Evolutionary conservation across 2,329 filamentous ascomycete species (phyloP).

Genomic region (Ophiocordyceps robertsii): DNA sequence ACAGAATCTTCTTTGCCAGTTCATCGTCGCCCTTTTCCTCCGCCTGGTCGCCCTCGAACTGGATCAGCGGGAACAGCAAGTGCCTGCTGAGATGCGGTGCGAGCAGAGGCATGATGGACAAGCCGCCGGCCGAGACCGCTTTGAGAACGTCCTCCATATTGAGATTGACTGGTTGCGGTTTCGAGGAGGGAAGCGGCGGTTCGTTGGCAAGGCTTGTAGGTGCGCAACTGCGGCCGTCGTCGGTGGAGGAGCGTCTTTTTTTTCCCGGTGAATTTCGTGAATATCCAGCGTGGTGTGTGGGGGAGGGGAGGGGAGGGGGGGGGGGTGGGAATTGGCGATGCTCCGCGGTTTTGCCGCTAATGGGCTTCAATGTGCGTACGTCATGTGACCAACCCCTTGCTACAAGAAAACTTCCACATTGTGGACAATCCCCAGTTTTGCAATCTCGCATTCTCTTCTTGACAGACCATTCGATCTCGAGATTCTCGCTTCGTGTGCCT

Average conservation of each 20-base stretch:
- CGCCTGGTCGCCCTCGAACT: constrained; percentile 75
- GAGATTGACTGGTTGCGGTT: constrained; percentile 3
- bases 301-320: no score
- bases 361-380: constrained; percentile 1
- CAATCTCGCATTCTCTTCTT: no score
- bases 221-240: not conserved
- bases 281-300: constrained; percentile 21
- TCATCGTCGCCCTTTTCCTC: constrained; percentile 53
- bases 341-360: constrained; percentile 20
- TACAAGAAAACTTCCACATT: not conserved
- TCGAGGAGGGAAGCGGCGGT: constrained; percentile 22
- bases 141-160: constrained; percentile 28
- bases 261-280: constrained; percentile 27
- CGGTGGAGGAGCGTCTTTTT: not conserved
- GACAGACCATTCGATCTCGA: no score
- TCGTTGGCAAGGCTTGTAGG: not conserved
- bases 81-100: constrained; percentile 90
- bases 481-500: no score
- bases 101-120: constrained; percentile 77
- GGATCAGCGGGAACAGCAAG: constrained; percentile 89
- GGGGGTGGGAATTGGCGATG: constrained; percentile 9
- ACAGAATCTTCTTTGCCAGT: constrained; percentile 56
- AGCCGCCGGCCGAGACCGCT: constrained; percentile 50
- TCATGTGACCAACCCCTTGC: constrained; percentile 24
- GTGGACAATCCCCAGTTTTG: no score